Evolutionary conservation across 768 basidiomycete species (phyloP), one percentile per base, ranked within the genome.

Genomic region (Cubamyces sp.): DNA sequence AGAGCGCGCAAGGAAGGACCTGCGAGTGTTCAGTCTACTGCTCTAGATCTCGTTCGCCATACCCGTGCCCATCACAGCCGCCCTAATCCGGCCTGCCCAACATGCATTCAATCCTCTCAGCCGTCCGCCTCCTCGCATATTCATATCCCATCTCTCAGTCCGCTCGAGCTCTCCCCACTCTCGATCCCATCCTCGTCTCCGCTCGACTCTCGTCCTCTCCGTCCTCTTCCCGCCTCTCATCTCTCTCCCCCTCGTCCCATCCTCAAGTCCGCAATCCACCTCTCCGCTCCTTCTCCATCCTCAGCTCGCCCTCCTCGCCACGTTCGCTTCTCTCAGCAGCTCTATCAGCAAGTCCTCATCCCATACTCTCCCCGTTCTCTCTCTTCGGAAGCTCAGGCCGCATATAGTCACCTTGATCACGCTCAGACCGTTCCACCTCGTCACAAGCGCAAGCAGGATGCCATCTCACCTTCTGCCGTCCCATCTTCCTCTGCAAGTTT

Each of bases 31-130:
- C 5, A 21, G 37, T 3, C 37, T 45, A 14, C 40, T 40, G 47
- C 54, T 21, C 41, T 40, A 11, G 16, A 34, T 2, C 5, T 48
- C 9, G 60, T 64, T 12, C 56, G 66, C 15, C 62, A 67, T 26
- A 67, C 66, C 43, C 66, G 66, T 23, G 62, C 62, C 7, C 66
- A 67, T 30, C 60, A 67, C 53, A n/a, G n/a, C 9, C 16, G 48
- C 30, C 62, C 62, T 0, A 52, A 64, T 48, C 53, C 60, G 3
- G 55, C 28, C n/a, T 67, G 63, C 28, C 15, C n/a, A 1, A 54
- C 46, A 0, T 67, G 63, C 45, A 28, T 30, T 28, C 48, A 16
- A 18, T 48, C 47, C 26, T 11, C 30, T 18, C 7, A 41, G 18
- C n/a, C 15, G n/a, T 4, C 28, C 40, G 23, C 25, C 46, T 26